Evolutionary conservation across 1,284 basidiomycete genomes (phyloP).

Genomic region (Xerocomus amazonicus): DNA sequence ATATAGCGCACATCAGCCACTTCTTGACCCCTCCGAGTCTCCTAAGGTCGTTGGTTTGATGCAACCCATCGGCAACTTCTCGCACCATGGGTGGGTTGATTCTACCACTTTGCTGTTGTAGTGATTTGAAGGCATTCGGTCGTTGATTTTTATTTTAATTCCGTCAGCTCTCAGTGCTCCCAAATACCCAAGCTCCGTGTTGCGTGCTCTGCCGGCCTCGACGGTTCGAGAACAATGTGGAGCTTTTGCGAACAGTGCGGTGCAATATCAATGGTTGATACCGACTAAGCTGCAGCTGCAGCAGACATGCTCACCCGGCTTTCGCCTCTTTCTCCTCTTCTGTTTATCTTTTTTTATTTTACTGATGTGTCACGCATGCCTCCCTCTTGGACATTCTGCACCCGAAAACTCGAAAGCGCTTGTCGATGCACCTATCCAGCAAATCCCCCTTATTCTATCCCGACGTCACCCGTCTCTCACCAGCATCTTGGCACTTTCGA

Average conservation of each 20-base stretch:
- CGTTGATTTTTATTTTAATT: conserved; percentile 8
- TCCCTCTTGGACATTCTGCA: conserved; percentile 19
- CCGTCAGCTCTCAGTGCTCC: conserved; percentile 57
- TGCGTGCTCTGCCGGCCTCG: conserved; percentile 57
- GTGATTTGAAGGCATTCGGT: conserved; percentile 11
- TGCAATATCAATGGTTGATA: conserved; percentile 81
- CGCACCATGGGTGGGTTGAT: conserved; percentile 67
- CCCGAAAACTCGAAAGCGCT: conserved; percentile 27
- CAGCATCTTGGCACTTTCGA: conserved; percentile 19
- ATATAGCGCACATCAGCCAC: conserved; percentile 59
- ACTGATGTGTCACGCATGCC: conserved; percentile 31
- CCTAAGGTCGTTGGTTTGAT: conserved; percentile 55
- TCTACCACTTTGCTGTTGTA: neutral
- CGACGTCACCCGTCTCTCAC: conserved; percentile 13
- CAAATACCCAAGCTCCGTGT: conserved; percentile 75
- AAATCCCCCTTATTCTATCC: conserved; percentile 1
- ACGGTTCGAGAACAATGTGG: conserved; percentile 76
- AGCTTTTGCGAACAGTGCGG: conserved; percentile 83
- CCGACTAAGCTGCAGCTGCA: conserved; percentile 46
- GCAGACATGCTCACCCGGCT: conserved; percentile 4
- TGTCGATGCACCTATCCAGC: conserved; percentile 16
- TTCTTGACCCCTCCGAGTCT: conserved; percentile 44
- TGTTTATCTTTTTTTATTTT: conserved; percentile 32
- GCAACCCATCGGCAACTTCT: conserved; percentile 60
- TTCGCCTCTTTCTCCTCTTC: conserved; percentile 24